These are phyloP conservation scores for Claviceps monticola DNA, from an alignment of 2,329 filamentous ascomycete species.

Conservation along the genomic window DNA sequence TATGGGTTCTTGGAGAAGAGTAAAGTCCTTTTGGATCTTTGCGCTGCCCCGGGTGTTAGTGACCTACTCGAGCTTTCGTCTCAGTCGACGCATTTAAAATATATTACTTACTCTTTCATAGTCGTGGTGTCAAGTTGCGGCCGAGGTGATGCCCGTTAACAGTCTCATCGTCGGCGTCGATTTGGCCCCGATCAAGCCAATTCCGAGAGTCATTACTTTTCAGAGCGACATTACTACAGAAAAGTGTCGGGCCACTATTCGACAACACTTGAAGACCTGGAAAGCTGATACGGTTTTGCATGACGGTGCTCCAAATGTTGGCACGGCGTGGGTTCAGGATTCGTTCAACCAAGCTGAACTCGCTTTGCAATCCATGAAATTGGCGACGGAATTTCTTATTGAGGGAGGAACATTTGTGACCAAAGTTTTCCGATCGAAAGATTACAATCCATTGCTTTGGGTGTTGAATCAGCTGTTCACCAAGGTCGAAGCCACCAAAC, in stretches of 20 bases:
- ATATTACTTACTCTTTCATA: slow-evolving; percentile 16
- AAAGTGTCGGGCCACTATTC: slow-evolving; percentile 82
- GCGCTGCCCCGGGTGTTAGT: slow-evolving; percentile 79
- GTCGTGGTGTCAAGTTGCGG: slow-evolving; percentile 94
- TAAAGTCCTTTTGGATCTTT: slow-evolving; percentile 92
- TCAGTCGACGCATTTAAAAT: not conserved
- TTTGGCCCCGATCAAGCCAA: slow-evolving; percentile 87
- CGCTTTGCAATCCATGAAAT: slow-evolving; percentile 76
- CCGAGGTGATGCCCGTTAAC: slow-evolving; percentile 83
- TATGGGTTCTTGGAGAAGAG: slow-evolving; percentile 97
- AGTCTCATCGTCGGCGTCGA: slow-evolving; percentile 92
- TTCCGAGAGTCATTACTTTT: slow-evolving; percentile 86
- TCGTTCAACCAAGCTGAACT: slow-evolving; percentile 95
- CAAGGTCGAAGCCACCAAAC: slow-evolving; percentile 94
- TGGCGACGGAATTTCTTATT: slow-evolving; percentile 84
- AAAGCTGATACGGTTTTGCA: slow-evolving; percentile 93
- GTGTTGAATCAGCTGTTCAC: slow-evolving; percentile 93
- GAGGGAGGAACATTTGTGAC: slow-evolving; percentile 91
- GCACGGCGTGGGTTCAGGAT: slow-evolving; percentile 96
- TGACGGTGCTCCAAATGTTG: slow-evolving; percentile 94
- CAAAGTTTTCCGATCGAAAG: slow-evolving; percentile 93
- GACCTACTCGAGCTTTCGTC: not conserved
- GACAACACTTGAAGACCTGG: slow-evolving; percentile 84
- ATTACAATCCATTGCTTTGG: slow-evolving; percentile 93
- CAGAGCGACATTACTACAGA: slow-evolving; percentile 97